A percentile compares a stretch with the other conserved stretches of the same genome.
Evolutionary conservation across 768 basidiomycete genomes (phyloP).

Genomic region (Galerina marginata): DNA sequence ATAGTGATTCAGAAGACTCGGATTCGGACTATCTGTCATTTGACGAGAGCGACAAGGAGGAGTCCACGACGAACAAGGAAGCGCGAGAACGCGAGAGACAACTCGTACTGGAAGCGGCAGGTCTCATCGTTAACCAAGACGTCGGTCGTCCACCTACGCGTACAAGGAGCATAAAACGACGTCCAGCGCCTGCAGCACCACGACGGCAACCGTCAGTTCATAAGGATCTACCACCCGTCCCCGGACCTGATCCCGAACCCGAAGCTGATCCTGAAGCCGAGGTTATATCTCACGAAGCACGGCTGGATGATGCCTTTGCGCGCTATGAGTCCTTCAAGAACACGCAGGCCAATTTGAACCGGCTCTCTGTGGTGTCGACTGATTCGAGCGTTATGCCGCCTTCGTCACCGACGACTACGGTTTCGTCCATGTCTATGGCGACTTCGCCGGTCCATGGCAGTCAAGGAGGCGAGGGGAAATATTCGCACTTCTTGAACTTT

Average conservation of each 20-base stretch:
- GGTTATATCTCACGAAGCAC: conserved; percentile 42
- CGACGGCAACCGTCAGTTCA: conserved; percentile 16
- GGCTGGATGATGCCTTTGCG: conserved; percentile 85
- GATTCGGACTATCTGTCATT: conserved; percentile 45
- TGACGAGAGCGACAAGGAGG: conserved; percentile 41
- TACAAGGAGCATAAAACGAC: conserved; percentile 38
- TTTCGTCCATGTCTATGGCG: conserved; percentile 23
- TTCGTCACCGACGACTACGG: conserved; percentile 48
- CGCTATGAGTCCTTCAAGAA: conserved; percentile 86
- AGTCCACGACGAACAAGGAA: conserved; percentile 53
- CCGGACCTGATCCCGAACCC: conserved; percentile 30
- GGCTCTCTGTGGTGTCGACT: conserved; percentile 68
- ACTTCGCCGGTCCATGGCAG: conserved; percentile 16
- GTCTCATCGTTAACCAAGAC: conserved; percentile 75
- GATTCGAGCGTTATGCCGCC: conserved; percentile 40
- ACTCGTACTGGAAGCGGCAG: conserved; percentile 87
- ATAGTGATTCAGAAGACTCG: conserved; percentile 43
- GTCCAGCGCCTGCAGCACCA: conserved; percentile 61
- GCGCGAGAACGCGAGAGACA: conserved; percentile 78
- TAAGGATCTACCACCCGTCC: conserved; percentile 64
- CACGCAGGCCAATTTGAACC: conserved; percentile 48
- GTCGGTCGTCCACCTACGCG: conserved; percentile 54
- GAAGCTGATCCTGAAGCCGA: conserved; percentile 27
- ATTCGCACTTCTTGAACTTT: conserved; percentile 64
- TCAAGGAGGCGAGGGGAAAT: conserved; percentile 33